These are phyloP conservation scores for Trypanosoma rangeli DNA, from an alignment of 208 protist genomes.

Conservation along the genomic window DNA sequence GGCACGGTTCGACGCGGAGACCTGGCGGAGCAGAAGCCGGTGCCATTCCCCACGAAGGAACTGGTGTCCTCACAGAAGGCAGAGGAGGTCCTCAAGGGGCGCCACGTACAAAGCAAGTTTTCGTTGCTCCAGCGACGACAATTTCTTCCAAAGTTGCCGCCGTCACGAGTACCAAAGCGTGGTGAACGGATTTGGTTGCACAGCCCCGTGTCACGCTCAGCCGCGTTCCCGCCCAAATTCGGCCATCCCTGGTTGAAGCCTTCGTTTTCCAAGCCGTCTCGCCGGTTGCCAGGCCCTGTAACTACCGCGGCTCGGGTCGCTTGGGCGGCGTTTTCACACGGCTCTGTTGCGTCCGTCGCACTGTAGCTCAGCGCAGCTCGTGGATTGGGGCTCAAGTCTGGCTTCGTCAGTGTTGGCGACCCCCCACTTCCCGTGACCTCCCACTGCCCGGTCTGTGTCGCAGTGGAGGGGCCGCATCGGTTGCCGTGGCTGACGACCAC, in stretches of 20 bases:
- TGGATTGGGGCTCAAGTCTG: constrained; percentile 4
- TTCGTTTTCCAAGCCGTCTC: neutral
- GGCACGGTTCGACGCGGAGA: constrained; percentile 20
- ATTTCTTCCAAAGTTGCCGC: neutral
- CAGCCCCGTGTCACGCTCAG: neutral
- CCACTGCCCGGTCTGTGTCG: constrained; percentile 32
- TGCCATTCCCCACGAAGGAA: neutral
- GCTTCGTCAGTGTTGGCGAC: neutral
- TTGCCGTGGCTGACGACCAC: constrained; percentile 29
- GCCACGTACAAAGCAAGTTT: neutral
- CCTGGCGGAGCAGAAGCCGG: neutral
- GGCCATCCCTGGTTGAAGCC: neutral
- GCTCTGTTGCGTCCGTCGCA: constrained; percentile 1
- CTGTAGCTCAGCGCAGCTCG: neutral
- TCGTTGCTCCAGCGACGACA: neutral
- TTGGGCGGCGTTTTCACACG: neutral
- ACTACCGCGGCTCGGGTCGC: neutral
- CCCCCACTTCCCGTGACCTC: neutral
- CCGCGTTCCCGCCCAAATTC: neutral
- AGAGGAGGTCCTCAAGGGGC: constrained; percentile 1
- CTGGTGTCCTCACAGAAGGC: neutral
- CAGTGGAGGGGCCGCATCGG: constrained; percentile 25
- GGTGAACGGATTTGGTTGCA: neutral
- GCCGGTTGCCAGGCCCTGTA: neutral
- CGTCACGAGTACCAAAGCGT: constrained; percentile 1